Base-by-base conservation (phyloP, 2,329 filamentous ascomycete genomes). In the Leptodontidium sp. region DNA sequence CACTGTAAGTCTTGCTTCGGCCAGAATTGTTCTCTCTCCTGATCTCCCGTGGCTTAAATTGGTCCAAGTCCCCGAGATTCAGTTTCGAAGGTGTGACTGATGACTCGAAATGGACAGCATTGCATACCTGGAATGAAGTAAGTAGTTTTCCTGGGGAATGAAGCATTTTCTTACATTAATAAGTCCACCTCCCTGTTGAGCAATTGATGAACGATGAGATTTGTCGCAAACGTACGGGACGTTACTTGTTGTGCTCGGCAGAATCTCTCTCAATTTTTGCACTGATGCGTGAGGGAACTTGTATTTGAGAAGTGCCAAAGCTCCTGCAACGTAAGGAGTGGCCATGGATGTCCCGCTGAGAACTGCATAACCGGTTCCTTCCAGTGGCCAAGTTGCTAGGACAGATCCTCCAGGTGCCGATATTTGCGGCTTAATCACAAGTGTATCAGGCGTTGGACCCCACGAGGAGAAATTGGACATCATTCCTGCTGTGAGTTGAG, bases 341-440 rank as follows among this genome's bases (percentile, higher is more conserved):
- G 79, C 77, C 80, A 81, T 81, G 4, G 78, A 80, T 1, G 80
- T 81, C 1, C 79, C 80, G 1, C 76, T 77, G 24, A 81, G 73
- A 45, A 80, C 78, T 1, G 77, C 75, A 43, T 80, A 81, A 17
- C 76, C 75, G 21, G 73, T 65, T 0, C 71, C 65, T 4, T 74
- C 77, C 3, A 81, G 64, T 0, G 79, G 79, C 70, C 75, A 81
- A 0, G 80, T 80, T 1, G 79, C 76, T 6, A 82, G 74, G 7
- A 80, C 78, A 35, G 75, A 69, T 0, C 78, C 78, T 1, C 80
- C 79, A 0, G 80, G 80, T 6, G 78, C 79, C 21, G 45, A 57
- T 17, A 66, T 29, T 45, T 73, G 71, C 35, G 71, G 72, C 29
- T 75, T 72, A 12, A 72, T 40, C 8, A 15, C 21, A 15, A 70